Conservation (phyloP, 768 basidiomycete species). For the Sutorius australiensis region DNA sequence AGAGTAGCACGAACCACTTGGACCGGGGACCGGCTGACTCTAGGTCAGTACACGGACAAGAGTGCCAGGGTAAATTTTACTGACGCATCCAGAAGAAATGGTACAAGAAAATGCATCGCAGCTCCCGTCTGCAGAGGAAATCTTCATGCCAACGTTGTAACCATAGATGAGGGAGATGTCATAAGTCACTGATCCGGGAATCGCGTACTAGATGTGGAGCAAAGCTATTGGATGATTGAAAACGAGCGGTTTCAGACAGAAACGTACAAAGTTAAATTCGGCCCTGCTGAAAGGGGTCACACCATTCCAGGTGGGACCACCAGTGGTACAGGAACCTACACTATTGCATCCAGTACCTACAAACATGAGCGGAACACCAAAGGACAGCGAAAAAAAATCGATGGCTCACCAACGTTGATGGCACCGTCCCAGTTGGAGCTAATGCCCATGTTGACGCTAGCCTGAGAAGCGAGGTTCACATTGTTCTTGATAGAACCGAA, state of each 20-base stretch:
- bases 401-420: slow-evolving; percentile 26
- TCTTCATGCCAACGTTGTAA: slow-evolving; percentile 34
- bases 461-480: slow-evolving; percentile 22
- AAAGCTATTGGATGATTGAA: background rate
- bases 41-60: background rate
- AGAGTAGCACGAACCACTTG: slow-evolving; percentile 25
- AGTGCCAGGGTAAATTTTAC: background rate
- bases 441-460: slow-evolving; percentile 26
- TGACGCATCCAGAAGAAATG: slow-evolving; percentile 30
- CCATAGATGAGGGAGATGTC: slow-evolving; percentile 35
- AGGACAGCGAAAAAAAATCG: background rate
- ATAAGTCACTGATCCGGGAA: slow-evolving; percentile 28
- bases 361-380: slow-evolving; percentile 3
- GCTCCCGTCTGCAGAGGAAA: slow-evolving; percentile 23
- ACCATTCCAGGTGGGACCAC: slow-evolving; percentile 30
- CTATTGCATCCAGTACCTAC: slow-evolving; percentile 28
- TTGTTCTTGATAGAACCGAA: slow-evolving; percentile 27
- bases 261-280: slow-evolving; percentile 31
- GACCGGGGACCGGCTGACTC: slow-evolving; percentile 28
- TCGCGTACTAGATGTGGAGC: slow-evolving; percentile 14
- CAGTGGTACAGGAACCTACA: slow-evolving; percentile 25
- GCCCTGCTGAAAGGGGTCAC: slow-evolving; percentile 31
- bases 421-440: slow-evolving; percentile 32
- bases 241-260: background rate
- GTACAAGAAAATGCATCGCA: slow-evolving; percentile 33